Percentiles rank a stretch among this genome's conserved stretches.
Conservation (phyloP, 1,284 basidiomycete species). For the Puccinia hordei region DNA sequence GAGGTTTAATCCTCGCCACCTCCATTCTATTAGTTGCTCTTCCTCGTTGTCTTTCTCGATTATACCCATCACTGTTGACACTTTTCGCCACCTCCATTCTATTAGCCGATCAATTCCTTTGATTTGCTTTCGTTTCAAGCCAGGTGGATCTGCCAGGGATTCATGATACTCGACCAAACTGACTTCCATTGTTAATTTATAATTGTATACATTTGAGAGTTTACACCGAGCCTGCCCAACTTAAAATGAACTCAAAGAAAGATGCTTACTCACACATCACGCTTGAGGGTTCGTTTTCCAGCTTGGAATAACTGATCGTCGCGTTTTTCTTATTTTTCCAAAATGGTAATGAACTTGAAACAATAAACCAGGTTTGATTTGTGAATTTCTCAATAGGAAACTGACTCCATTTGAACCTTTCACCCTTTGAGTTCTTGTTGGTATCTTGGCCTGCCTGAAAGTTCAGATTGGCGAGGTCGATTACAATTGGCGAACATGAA, state of each 20-base stretch:
- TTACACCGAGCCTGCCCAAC: not conserved
- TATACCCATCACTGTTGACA: too few species aligned
- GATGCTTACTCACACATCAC: slow-evolving; percentile 23
- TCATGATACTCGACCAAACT: slow-evolving; percentile 41
- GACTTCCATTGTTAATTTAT: not conserved
- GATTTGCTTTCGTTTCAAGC: slow-evolving; percentile 7
- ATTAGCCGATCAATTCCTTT: slow-evolving; percentile 39
- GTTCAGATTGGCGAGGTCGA: slow-evolving; percentile 15
- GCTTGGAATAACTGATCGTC: slow-evolving; percentile 26
- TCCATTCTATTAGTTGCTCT: slow-evolving; percentile 49
- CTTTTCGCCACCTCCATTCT: too few species aligned
- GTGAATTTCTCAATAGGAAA: slow-evolving; percentile 28
- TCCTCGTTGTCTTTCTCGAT: too few species aligned
- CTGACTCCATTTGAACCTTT: slow-evolving; percentile 21
- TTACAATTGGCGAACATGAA: not conserved
- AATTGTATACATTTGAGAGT: not conserved
- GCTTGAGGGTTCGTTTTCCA: slow-evolving; percentile 18
- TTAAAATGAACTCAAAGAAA: not conserved
- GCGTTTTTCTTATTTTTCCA: slow-evolving; percentile 46
- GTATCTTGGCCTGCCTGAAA: not conserved
- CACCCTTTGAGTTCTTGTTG: not conserved
- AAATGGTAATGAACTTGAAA: slow-evolving; percentile 37
- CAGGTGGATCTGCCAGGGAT: not conserved
- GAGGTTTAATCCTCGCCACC: slow-evolving; percentile 65
- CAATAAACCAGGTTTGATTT: slow-evolving; percentile 36